These are phyloP conservation scores for Torulaspora microellipsoides DNA, from an alignment of 805 yeast species.

Conservation along the genomic window DNA sequence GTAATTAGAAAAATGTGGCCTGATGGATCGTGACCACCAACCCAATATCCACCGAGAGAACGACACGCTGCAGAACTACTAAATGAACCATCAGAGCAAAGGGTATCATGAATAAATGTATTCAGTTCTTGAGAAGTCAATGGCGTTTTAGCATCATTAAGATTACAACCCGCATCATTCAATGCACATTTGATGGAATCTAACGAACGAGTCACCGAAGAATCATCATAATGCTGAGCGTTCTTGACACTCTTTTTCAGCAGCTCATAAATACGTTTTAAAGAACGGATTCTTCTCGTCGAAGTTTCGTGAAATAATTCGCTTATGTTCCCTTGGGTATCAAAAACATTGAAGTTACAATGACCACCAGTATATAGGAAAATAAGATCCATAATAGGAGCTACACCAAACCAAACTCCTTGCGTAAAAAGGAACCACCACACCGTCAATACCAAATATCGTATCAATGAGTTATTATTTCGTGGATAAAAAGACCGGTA, in stretches of 20 bases:
- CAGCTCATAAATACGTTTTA: constrained; percentile 14
- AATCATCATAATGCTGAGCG: constrained; percentile 1
- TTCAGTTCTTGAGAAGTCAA: constrained; percentile 15
- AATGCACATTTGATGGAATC: constrained; percentile 9
- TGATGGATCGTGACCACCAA: constrained; percentile 92
- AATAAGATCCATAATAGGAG: constrained; percentile 83
- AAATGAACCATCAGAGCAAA: constrained; percentile 28
- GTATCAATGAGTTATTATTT: constrained; percentile 25
- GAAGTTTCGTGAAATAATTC: constrained; percentile 17
- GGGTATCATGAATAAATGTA: constrained; percentile 12
- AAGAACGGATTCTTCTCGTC: constrained; percentile 15
- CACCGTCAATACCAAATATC: constrained; percentile 53
- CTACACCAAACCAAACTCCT: constrained; percentile 64
- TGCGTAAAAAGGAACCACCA: constrained; percentile 91
- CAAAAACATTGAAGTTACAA: constrained; percentile 42
- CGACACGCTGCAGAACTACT: constrained; percentile 44
- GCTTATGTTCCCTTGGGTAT: constrained; percentile 12
- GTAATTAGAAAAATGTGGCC: constrained; percentile 82
- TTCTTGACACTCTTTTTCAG: constrained; percentile 1
- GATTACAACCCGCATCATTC: constrained; percentile 3
- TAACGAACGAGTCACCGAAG: constrained; percentile 4
- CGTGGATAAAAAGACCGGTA: constrained; percentile 1
- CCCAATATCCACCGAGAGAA: constrained; percentile 59
- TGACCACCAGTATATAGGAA: constrained; percentile 79
- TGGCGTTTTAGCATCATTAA: background rate